Evolutionary conservation across 441 rosid genomes (phyloP), one percentile per base, ranked within the genome.

Genomic region (Populus hybrid): DNA sequence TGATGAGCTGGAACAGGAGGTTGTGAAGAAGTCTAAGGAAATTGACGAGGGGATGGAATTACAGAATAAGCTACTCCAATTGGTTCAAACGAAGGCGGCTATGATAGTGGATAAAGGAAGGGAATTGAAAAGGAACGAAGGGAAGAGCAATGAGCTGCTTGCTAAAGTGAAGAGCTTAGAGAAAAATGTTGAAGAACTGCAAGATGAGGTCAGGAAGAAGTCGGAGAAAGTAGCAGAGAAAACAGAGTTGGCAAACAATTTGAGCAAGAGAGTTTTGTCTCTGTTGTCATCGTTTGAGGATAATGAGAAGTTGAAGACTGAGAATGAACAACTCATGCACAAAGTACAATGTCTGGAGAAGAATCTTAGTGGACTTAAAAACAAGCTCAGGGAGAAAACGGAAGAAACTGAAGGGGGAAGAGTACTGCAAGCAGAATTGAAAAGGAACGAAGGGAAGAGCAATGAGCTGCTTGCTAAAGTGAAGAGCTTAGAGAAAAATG

Each of bases 11-110:
- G 84, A 90, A 79, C 9, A 38, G 65, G 85, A 85, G 69, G 75
- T 84, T 3, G 71, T 70, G 84, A 70, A 20, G 42, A 91, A 90
- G 78, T 84, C 85, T 14, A 78, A 84, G 79, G 85, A 88, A 76
- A 80, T 86, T 76, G 88, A 84, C 61, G 87, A 89, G 75, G 85
- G 87, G 63, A 81, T 88, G 80, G 84, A 85, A 5, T 57, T 92
- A 83, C 87, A 89, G 68, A 68, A 71, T 46, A 79, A 78, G 32
- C 75, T 93, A 53, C 70, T 88, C 8, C 67, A 85, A 72, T 69
- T 90, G 80, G 82, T 90, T 73, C 84, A 87, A 82, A 79, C 85
- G 16, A 87, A 90, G 65, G 81, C 83, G 7, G 30, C 79, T 35
- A 77, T 65, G 30, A 74, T 82, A 73, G 75, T 71, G 46, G 80